Conservation (phyloP, 176 grass and related monocot genomes). For the Musa schizocarpa region DNA sequence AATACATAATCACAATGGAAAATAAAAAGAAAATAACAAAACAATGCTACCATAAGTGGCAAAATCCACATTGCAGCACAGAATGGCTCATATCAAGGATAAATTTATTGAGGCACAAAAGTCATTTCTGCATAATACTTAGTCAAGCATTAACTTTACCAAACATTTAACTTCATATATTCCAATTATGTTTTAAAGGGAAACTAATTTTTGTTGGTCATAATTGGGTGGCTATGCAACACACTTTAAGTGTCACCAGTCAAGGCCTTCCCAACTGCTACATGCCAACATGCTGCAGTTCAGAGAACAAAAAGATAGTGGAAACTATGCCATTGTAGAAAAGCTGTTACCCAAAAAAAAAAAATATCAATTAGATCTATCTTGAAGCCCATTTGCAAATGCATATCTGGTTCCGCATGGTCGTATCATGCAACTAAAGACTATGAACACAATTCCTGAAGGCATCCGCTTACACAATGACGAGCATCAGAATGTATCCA, state of each 20-base stretch:
- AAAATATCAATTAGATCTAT: too few relatives aligned
- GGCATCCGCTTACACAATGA: too few relatives aligned
- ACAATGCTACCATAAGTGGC: not conserved
- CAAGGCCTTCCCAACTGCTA: not conserved
- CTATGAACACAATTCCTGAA: too few relatives aligned
- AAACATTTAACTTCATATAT: not conserved
- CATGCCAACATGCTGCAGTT: too few relatives aligned
- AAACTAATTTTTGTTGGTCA: too few relatives aligned
- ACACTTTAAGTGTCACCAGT: not conserved
- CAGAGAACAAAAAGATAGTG: too few relatives aligned
- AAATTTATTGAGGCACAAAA: not conserved
- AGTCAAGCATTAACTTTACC: not conserved
- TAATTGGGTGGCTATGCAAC: not conserved
- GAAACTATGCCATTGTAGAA: too few relatives aligned
- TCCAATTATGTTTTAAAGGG: not conserved
- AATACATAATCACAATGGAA: not conserved
- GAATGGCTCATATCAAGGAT: not conserved
- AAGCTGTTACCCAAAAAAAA: too few relatives aligned
- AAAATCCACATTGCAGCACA: not conserved
- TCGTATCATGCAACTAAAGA: too few relatives aligned
- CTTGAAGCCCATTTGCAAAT: too few relatives aligned
- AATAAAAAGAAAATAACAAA: not conserved
- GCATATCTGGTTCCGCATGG: too few relatives aligned
- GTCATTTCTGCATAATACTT: not conserved
- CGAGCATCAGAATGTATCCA: too few relatives aligned